Percentiles rank a stretch among this genome's conserved stretches.
phyloP scores from a whole-genome alignment of 192 early-diverging fungal species.

The Funneliformis mosseae region DNA sequence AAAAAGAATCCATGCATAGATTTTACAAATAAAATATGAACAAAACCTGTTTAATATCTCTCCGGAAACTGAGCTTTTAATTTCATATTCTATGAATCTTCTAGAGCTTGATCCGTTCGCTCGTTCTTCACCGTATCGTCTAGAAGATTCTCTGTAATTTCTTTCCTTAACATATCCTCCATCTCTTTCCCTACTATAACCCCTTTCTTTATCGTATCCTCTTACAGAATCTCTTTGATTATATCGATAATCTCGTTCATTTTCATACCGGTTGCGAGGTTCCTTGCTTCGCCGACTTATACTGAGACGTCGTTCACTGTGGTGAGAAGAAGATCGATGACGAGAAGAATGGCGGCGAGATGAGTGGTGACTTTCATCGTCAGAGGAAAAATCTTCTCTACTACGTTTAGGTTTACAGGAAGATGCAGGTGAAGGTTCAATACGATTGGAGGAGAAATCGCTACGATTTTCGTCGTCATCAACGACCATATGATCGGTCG shows the following conservation, averaged over 20 bases:
- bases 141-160: slow-evolving; percentile 32
- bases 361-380: slow-evolving; percentile 35
- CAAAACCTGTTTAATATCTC: slow-evolving; percentile 3
- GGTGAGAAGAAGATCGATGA: slow-evolving; percentile 32
- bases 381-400: slow-evolving; percentile 35
- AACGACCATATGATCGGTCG: slow-evolving; percentile 41
- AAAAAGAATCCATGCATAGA: background rate
- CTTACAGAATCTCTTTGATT: slow-evolving; percentile 16
- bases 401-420: slow-evolving; percentile 37
- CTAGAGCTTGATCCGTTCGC: slow-evolving; percentile 28
- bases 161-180: slow-evolving; percentile 27
- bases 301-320: slow-evolving; percentile 33
- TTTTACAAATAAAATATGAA: background rate
- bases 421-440: slow-evolving; percentile 35
- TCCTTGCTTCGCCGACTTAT: slow-evolving; percentile 23
- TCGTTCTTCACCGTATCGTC: slow-evolving; percentile 33
- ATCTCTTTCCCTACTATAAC: slow-evolving; percentile 18
- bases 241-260: slow-evolving; percentile 29
- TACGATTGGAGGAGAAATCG: slow-evolving; percentile 43
- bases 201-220: slow-evolving; percentile 5
- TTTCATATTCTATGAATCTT: slow-evolving; percentile 40
- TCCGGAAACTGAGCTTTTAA: slow-evolving; percentile 20
- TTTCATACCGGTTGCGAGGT: slow-evolving; percentile 21
- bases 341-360: slow-evolving; percentile 25
- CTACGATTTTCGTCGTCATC: slow-evolving; percentile 48